A percentile compares a stretch with the other conserved stretches of the same genome.
These are phyloP conservation scores for Pseudogymnoascus sp. DNA, from an alignment of 2,329 filamentous ascomycete species.

Conservation along the genomic window DNA sequence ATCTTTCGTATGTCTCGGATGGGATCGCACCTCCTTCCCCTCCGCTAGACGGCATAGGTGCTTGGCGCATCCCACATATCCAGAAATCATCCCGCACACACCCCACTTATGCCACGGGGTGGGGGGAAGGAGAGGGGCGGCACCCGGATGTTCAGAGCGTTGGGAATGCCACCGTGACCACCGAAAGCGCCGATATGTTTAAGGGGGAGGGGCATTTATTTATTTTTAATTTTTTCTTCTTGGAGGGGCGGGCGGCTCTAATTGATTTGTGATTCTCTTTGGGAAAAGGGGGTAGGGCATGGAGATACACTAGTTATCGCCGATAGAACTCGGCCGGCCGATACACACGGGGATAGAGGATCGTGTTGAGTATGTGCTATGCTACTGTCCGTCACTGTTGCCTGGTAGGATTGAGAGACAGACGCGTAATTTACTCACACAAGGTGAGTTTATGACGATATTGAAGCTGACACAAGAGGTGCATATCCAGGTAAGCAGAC, in stretches of 20 bases:
- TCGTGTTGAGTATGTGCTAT: background rate
- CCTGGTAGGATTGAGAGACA: background rate
- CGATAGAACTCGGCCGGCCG: background rate
- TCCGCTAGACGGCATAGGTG: no score
- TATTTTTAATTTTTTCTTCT: background rate
- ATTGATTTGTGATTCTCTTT: background rate
- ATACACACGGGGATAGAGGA: background rate
- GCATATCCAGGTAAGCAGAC: background rate
- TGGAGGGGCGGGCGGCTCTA: background rate
- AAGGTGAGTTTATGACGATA: background rate
- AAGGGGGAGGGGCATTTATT: background rate
- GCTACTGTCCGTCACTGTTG: background rate
- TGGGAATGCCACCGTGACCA: background rate
- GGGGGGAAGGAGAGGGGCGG: no score
- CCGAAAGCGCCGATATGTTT: background rate
- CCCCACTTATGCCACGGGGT: background rate
- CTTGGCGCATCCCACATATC: no score
- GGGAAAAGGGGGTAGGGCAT: background rate
- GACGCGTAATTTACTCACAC: background rate
- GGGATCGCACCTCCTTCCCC: no score
- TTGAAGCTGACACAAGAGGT: background rate
- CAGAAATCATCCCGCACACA: no score
- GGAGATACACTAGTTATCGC: background rate
- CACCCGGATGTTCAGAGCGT: background rate
- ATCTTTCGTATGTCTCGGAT: no score